Conservation (phyloP, 352 stramenopile species). For the Aphanomyces astaci region DNA sequence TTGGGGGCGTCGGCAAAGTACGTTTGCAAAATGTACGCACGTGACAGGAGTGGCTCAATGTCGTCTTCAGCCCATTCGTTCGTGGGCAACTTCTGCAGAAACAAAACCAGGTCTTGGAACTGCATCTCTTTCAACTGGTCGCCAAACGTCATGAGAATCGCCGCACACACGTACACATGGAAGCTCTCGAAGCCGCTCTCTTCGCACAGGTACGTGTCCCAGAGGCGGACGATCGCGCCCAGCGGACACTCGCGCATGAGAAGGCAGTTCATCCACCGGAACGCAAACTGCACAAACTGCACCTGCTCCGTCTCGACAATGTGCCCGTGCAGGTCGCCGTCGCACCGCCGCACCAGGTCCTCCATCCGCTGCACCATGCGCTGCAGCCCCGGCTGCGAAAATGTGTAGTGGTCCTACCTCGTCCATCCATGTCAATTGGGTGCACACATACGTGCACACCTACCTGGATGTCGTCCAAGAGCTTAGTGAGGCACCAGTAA, state of each 20-base stretch:
- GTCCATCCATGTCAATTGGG: not conserved
- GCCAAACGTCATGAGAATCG: conserved; percentile 97
- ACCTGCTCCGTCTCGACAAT: conserved; percentile 89
- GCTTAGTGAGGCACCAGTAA: conserved; percentile 98
- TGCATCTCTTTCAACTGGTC: conserved; percentile 91
- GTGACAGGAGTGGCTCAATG: conserved; percentile 96
- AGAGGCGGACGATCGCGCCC: conserved; percentile 93
- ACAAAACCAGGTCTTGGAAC: conserved; percentile 97
- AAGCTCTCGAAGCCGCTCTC: conserved; percentile 98
- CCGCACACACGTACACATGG: conserved; percentile 98
- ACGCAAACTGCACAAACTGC: conserved; percentile 99
- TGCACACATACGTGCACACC: not conserved
- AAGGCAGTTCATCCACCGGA: conserved; percentile 99
- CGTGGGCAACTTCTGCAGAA: conserved; percentile 95
- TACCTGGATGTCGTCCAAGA: conserved; percentile 94
- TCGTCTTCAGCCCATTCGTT: conserved; percentile 95
- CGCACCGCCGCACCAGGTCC: conserved; percentile 95
- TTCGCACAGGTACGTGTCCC: conserved; percentile 99
- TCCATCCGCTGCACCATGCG: conserved; percentile 97
- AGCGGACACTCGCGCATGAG: conserved; percentile 96
- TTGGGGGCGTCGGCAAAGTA: conserved; percentile 84
- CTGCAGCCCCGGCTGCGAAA: conserved; percentile 96
- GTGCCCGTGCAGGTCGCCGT: conserved; percentile 92
- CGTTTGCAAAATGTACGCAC: conserved; percentile 92
- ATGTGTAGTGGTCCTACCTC: conserved; percentile 96